phyloP scores from a whole-genome alignment of 2,329 filamentous ascomycete species.

The Talaromyces rugulosus region DNA sequence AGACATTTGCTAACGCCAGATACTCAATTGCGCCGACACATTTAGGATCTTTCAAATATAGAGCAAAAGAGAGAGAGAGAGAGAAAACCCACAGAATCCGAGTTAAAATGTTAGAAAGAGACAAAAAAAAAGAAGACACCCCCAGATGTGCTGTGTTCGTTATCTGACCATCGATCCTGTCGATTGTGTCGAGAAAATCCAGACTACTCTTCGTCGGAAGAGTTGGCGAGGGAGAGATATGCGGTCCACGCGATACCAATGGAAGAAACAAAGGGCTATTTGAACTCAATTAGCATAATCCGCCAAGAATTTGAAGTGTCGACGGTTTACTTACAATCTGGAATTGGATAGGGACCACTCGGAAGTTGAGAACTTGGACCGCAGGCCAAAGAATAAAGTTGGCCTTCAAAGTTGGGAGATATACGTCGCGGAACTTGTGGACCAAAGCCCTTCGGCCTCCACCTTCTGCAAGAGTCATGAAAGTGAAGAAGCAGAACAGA shows the following conservation, averaged over 20 bases:
- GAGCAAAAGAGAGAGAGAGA: not conserved
- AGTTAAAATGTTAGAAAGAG: not conserved
- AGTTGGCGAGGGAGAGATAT: constrained; percentile 88
- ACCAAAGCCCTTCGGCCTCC: constrained; percentile 74
- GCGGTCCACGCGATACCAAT: constrained; percentile 97
- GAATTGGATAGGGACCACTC: constrained; percentile 89
- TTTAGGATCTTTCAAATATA: not conserved
- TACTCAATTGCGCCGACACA: not conserved
- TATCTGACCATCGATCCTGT: not conserved
- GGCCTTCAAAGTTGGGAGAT: constrained; percentile 87
- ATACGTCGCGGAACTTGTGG: constrained; percentile 89
- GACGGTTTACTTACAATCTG: constrained; percentile 70
- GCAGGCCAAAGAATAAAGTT: constrained; percentile 95
- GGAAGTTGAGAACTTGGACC: constrained; percentile 95
- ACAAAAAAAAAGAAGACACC: not conserved
- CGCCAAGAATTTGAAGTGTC: not conserved
- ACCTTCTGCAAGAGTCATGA: constrained; percentile 93
- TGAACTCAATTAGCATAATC: constrained; percentile 2
- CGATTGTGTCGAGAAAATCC: not conserved
- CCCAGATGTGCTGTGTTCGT: not conserved
- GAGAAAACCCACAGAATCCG: not conserved
- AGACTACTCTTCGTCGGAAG: constrained; percentile 63
- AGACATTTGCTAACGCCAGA: not conserved
- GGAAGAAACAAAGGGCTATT: constrained; percentile 88
- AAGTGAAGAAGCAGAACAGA: constrained; percentile 85